Base-by-base conservation (phyloP, 768 basidiomycete species). In the Suillus variegatus region DNA sequence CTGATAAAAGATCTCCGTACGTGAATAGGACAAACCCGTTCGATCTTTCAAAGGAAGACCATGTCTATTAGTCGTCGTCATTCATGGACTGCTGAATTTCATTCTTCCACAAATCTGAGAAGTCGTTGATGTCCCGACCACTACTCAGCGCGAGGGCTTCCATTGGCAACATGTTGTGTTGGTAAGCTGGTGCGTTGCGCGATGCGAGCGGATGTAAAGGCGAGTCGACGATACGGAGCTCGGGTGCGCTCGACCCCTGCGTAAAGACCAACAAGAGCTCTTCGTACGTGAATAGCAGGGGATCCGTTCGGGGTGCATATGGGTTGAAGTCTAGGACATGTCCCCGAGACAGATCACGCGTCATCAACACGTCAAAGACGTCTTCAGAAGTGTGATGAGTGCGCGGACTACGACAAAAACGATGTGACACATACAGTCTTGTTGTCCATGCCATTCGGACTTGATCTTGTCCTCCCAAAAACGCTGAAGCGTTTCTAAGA, bases 291-390 rank as follows among this genome's bases (percentile, higher is more conserved):
- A 97, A 98, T 20, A 97, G 81, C 0, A 97, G 84, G 0, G 94
- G 75, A 70, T 98, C 95, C 22, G 97, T 97, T 44, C 86, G 88
- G 5, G 88, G 85, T 13, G 89, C 85, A 71, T 91, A 97, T 0
- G 95, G 94, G 69, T 95, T 95, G 78, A 98, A 94, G 75, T 98
- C 96, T 72, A 99, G 74, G 69, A 98, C 82, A 76, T 95, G 91
- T 18, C 88, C 92, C 13, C 87, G 83, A 2, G 84, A 76, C 43
- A 94, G 82, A 74, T 95, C 88, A 36, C 94, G 89, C 2, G 94
- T 94, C 43, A 98, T 84, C 66, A 96, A 85, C 55, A 97, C 77
- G 74, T 99, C 96, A 70, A 99, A 90, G 10, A 85, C 80, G 73
- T 97, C 96, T 96, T 57, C 54, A 66, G 44, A 32, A 18, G 58